Evolutionary conservation across 305 asterid species (phyloP).

Genomic region (Striga hermonthica): DNA sequence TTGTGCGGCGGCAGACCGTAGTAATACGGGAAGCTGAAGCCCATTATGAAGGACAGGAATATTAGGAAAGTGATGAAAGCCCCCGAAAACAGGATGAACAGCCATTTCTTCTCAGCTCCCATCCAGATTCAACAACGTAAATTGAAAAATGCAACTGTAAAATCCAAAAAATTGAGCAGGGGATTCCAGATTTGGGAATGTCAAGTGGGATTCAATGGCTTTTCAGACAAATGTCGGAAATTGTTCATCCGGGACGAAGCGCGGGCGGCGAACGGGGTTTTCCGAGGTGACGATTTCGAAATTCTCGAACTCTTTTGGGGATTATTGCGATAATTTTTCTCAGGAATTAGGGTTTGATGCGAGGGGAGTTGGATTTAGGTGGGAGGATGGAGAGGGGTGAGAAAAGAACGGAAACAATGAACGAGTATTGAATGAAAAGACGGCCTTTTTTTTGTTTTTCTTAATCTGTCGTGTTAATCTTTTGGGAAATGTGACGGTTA

Average conservation of each 20-base stretch:
- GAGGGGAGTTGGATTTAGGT: slow-evolving; percentile 37
- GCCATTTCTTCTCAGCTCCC: slow-evolving; percentile 97
- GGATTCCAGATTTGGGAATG: slow-evolving; percentile 23
- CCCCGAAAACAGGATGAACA: slow-evolving; percentile 81
- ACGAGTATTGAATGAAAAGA: slow-evolving; percentile 34
- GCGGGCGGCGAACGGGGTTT: slow-evolving; percentile 6
- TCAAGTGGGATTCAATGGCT: slow-evolving; percentile 24
- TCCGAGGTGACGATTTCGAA: slow-evolving; percentile 20
- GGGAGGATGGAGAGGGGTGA: slow-evolving; percentile 25
- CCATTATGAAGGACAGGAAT: slow-evolving; percentile 65
- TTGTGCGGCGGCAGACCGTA: slow-evolving; percentile 56
- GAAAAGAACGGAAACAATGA: slow-evolving; percentile 28
- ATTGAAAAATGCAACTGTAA: background rate
- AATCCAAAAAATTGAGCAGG: background rate
- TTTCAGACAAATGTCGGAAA: slow-evolving; percentile 14
- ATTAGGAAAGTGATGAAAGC: slow-evolving; percentile 75
- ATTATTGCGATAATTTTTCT: slow-evolving; percentile 18
- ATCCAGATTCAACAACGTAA: slow-evolving; percentile 35
- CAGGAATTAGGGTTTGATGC: slow-evolving; percentile 37
- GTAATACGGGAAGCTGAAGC: slow-evolving; percentile 70
- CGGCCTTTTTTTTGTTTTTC: background rate
- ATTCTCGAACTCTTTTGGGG: background rate
- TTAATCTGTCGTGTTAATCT: no score
- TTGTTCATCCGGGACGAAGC: background rate
- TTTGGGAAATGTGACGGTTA: no score